These are phyloP conservation scores for Kockovaella imperatae DNA, from an alignment of 768 basidiomycete species.

Conservation along the genomic window DNA sequence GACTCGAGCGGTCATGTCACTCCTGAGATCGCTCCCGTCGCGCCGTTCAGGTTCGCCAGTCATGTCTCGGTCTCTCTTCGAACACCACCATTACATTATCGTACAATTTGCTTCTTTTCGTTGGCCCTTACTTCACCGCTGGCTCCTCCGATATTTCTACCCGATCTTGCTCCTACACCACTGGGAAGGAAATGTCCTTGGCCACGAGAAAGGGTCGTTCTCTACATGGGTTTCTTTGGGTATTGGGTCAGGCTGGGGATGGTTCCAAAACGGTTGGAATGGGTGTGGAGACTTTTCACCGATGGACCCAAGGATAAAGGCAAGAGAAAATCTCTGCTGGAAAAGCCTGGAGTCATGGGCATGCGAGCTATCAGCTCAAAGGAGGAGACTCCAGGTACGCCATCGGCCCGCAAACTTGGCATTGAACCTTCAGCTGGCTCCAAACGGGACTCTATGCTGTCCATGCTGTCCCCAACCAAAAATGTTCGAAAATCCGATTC, in stretches of 20 bases:
- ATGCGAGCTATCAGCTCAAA: slow-evolving; percentile 25
- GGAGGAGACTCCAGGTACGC: slow-evolving; percentile 12
- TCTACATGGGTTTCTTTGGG: slow-evolving; percentile 31
- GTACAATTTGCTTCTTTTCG: slow-evolving; percentile 77
- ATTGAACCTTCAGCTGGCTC: no score
- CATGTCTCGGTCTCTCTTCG: slow-evolving; percentile 85
- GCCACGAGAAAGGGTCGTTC: slow-evolving; percentile 14
- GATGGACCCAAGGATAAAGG: slow-evolving; percentile 25
- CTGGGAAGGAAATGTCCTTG: slow-evolving; percentile 12
- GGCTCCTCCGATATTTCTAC: slow-evolving; percentile 23
- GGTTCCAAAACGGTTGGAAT: slow-evolving; percentile 18
- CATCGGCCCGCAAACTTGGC: no score
- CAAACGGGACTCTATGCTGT: slow-evolving; percentile 6
- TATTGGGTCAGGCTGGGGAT: slow-evolving; percentile 27
- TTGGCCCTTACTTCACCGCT: slow-evolving; percentile 53
- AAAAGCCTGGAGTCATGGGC: slow-evolving; percentile 30
- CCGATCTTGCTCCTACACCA: slow-evolving; percentile 12
- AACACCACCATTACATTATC: slow-evolving; percentile 81
- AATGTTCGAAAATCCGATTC: slow-evolving; percentile 22
- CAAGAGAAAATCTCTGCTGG: slow-evolving; percentile 18
- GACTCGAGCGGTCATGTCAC: not conserved
- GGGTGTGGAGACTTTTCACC: slow-evolving; percentile 19
- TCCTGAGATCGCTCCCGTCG: slow-evolving; percentile 26
- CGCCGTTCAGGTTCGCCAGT: slow-evolving; percentile 65
- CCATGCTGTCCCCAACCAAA: slow-evolving; percentile 14